Conservation (phyloP, 2,329 filamentous ascomycete species). For the Phialemonium atrogriseum region DNA sequence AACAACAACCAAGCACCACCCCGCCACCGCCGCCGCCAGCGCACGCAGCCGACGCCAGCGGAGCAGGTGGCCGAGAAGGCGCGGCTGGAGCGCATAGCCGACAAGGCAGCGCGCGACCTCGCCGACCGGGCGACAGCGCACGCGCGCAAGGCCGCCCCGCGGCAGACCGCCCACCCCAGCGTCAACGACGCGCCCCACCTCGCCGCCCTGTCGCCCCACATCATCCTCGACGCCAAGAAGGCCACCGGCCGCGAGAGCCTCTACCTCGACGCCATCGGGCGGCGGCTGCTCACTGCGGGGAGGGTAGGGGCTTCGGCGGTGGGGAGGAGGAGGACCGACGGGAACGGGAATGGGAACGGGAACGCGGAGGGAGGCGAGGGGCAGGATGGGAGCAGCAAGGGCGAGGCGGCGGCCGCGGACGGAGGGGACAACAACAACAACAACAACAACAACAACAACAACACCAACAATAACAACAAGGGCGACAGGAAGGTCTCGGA, state of each 20-base stretch:
- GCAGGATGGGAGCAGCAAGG: not conserved
- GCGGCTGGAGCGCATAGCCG: constrained; percentile 50
- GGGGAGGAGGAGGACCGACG: constrained; percentile 3
- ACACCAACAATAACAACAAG: not conserved
- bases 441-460: not conserved
- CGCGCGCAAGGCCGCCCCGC: constrained; percentile 39
- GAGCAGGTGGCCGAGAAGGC: constrained; percentile 53
- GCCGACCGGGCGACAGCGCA: constrained; percentile 49
- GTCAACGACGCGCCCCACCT: constrained; percentile 50
- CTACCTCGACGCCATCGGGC: constrained; percentile 55
- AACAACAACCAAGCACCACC: constrained; percentile 9
- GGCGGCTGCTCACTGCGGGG: constrained; percentile 32
- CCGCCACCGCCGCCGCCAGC: constrained; percentile 13
- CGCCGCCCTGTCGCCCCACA: constrained; percentile 49
- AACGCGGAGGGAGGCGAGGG: not conserved
- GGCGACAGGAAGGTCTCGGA: not conserved
- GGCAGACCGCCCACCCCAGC: constrained; percentile 45
- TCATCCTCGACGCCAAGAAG: constrained; percentile 71
- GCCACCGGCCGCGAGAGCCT: constrained; percentile 71
- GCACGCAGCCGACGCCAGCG: constrained; percentile 28
- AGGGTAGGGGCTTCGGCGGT: constrained; percentile 3
- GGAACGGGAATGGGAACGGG: constrained; percentile 7
- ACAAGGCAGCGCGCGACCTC: constrained; percentile 44
- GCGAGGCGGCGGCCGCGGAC: not conserved
- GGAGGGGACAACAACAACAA: not conserved